Evolutionary conservation across 805 yeast genomes (phyloP).

Genomic region (Cyberlindnera lachancei): DNA sequence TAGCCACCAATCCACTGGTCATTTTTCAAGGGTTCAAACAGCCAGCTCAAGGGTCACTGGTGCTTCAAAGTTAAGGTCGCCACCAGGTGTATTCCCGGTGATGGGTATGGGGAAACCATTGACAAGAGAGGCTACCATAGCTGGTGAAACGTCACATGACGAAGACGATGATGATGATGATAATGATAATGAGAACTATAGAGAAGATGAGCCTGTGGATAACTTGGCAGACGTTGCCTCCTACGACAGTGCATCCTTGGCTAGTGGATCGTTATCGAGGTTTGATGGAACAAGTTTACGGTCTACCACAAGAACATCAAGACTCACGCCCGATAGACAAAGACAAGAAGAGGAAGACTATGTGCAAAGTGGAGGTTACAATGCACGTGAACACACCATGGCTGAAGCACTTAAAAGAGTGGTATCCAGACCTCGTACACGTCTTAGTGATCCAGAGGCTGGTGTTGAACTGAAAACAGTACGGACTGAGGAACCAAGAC

Average conservation of each 20-base stretch:
- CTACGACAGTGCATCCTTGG: background rate
- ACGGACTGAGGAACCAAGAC: background rate
- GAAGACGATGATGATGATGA: too few species aligned
- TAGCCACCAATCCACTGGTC: background rate
- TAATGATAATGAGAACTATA: too few species aligned
- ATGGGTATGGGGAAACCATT: slow-evolving; percentile 68
- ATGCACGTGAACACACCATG: slow-evolving; percentile 27
- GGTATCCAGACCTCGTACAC: slow-evolving; percentile 4
- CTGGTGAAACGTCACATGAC: too few species aligned
- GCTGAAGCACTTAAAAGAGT: slow-evolving; percentile 29
- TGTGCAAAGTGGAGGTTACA: slow-evolving; percentile 21
- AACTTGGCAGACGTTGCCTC: background rate
- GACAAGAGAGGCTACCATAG: slow-evolving; percentile 49
- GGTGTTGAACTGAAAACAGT: slow-evolving; percentile 15
- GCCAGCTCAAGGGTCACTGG: slow-evolving; percentile 6
- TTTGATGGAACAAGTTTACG: slow-evolving; percentile 2
- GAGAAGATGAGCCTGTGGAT: background rate
- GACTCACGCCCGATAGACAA: slow-evolving; percentile 12
- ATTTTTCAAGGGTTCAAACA: slow-evolving; percentile 2
- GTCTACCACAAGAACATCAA: slow-evolving; percentile 4
- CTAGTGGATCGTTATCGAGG: background rate
- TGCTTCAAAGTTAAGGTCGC: slow-evolving; percentile 36
- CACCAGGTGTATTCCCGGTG: slow-evolving; percentile 75
- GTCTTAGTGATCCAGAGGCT: slow-evolving; percentile 10
- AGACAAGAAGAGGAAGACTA: slow-evolving; percentile 23